Evolutionary conservation across 192 early-diverging fungal species (phyloP), one percentile per base, ranked within the genome.

Genomic region (Backusella parvicylindrica): DNA sequence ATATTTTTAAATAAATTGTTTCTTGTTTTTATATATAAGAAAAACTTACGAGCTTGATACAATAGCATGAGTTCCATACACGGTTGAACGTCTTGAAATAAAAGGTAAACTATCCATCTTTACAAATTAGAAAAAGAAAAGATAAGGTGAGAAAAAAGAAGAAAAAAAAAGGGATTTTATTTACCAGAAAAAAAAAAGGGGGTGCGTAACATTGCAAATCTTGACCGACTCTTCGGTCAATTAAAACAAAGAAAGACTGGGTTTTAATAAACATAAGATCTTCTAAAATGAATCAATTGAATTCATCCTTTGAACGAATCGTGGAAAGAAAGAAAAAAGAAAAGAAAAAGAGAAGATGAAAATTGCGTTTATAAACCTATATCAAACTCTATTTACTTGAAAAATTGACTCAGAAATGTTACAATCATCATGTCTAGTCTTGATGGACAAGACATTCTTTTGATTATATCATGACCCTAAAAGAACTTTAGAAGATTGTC

Each of bases 51-150:
- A 81, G 72, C 79, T 79, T 64, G 87, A 81, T 1, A 94, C 91
- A 84, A 94, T 92, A 66, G 86, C 90, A 23, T 84, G 84, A 1
- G 82, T 88, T 11, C 87, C 86, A 68, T 86, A 84, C 2, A 92
- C 85, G 16, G 84, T 76, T 18, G 88, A 89, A 13, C 86, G 79
- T 37, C 86, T 77, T 63, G 84, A 81, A 36, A 81, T 71, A 79
- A 84, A 84, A 38, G 74, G 74, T 41, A 78, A 36, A 37, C 2
- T 60, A 65, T 37, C 21, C 36, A 43, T 70, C 3, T 1, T 67
- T 2, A 67, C 2, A 15, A 18, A 67, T 36, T 15, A 67, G 36
- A 33, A 33, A 56, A 38, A 38, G 9, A 35, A 35, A 68, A 31
- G 5, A 38, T 16, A 68, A 33, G 9, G 21, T 11, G 9, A 47